phyloP scores from a whole-genome alignment of 805 yeast species.

The Candida peoriensis region DNA sequence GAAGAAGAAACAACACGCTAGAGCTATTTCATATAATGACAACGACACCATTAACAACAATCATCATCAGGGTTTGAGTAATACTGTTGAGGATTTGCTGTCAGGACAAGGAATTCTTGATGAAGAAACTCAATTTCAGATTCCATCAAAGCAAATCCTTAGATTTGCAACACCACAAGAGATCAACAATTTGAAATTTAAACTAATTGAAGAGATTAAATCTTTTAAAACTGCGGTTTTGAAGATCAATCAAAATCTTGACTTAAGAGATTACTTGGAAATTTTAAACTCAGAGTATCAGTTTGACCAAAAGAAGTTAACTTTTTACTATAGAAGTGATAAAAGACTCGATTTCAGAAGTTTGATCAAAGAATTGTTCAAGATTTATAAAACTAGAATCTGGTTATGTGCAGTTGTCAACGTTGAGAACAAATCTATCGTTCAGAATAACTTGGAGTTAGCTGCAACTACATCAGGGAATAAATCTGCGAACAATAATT shows the following conservation, averaged over 20 bases:
- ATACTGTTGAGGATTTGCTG: conserved; percentile 20
- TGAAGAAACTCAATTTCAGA: conserved; percentile 46
- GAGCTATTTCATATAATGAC: conserved; percentile 31
- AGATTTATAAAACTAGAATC: conserved; percentile 71
- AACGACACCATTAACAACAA: conserved; percentile 1
- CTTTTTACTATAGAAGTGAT: conserved; percentile 61
- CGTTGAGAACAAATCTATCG: neutral
- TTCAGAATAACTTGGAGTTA: conserved; percentile 11
- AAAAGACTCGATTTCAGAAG: conserved; percentile 71
- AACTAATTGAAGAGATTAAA: conserved; percentile 66
- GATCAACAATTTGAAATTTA: conserved; percentile 52
- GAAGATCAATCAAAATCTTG: conserved; percentile 36
- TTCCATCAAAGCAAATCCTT: conserved; percentile 74
- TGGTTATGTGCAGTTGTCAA: conserved; percentile 67
- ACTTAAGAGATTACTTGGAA: conserved; percentile 42
- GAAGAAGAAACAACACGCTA: conserved; percentile 66
- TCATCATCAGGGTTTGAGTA: conserved; percentile 9
- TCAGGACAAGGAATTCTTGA: conserved; percentile 23
- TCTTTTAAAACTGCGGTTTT: conserved; percentile 62
- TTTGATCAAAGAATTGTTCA: conserved; percentile 66
- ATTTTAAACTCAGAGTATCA: conserved; percentile 76
- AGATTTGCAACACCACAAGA: conserved; percentile 75
- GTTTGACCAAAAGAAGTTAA: conserved; percentile 73
- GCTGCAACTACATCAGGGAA: neutral
- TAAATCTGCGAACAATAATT: conserved; percentile 1